Percentiles rank a stretch among this genome's conserved stretches.
These are phyloP conservation scores for Cenchrus americanus DNA, from an alignment of 176 grass and related monocot species.

Conservation along the genomic window DNA sequence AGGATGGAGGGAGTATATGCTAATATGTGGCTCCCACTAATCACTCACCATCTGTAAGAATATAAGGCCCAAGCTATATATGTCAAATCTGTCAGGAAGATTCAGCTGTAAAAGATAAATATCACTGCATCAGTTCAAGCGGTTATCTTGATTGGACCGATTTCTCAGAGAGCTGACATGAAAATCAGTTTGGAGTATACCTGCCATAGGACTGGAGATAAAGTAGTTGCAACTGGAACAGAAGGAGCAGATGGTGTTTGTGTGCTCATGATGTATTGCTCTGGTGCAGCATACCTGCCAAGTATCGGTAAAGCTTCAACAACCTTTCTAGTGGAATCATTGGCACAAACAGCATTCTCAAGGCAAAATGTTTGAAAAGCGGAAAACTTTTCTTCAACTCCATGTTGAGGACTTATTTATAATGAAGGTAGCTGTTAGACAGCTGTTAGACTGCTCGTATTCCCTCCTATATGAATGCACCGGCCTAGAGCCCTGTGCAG, in stretches of 20 bases:
- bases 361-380: neutral
- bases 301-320: conserved; percentile 39
- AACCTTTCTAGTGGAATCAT: conserved; percentile 21
- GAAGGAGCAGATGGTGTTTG: conserved; percentile 97
- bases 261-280: conserved; percentile 99
- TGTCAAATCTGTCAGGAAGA: conserved; percentile 98
- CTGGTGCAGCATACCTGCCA: conserved; percentile 93
- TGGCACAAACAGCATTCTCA: conserved; percentile 11
- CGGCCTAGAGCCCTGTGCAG: too few species aligned
- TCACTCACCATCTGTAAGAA: conserved; percentile 94
- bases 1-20: neutral
- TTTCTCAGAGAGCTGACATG: neutral
- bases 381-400: neutral
- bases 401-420: neutral
- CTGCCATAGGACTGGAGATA: conserved; percentile 98
- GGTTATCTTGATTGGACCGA: conserved; percentile 12
- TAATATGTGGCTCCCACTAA: conserved; percentile 6
- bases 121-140: conserved; percentile 36
- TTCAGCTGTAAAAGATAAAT: conserved; percentile 75
- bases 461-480: too few species aligned
- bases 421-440: conserved; percentile 28
- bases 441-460: too few species aligned
- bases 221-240: conserved; percentile 89
- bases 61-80: conserved; percentile 96
- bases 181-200: conserved; percentile 38